Base-by-base conservation (phyloP, 2,329 filamentous ascomycete species). In the Cytospora schulzeri region DNA sequence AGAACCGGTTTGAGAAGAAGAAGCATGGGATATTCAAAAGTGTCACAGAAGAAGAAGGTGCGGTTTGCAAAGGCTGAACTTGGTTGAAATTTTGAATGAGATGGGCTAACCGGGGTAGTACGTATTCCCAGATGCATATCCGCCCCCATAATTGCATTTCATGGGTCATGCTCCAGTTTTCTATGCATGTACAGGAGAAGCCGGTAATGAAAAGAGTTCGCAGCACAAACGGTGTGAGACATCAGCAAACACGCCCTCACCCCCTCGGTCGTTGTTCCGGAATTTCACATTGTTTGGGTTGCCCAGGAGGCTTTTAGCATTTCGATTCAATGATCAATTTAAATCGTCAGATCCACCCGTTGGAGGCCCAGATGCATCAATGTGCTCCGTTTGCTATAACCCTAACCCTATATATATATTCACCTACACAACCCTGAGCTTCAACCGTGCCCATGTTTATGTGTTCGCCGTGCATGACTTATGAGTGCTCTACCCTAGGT, bases 41-140 rank as follows among this genome's bases (percentile, higher is more conserved):
- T 56, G 31, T 33, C 29, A 55, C 51, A 60, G 51, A 29, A 53
- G 35, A 51, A 57, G 33, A 19, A 57, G 53, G 14, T 52, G 19
- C 45, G 22, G 41, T 29, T 60, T 56, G 41, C 35, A 56, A 28
- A n/a, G 41, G 24, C 45, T 11, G 22, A 50, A n/a, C 48, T 55
- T 31, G 54, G 48, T 57, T 57, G 63, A 65, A 65, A 57, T 57
- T 65, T 65, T 53, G 63, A 26, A 8, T 33, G 45, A 41, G 31
- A 26, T 33, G 24, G 12, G 4, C 26, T 62, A 65, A 65, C 11
- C 63, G 63, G 53, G 58, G 58, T 65, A 33, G 17, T 29, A 62
- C 48, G 63, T 65, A 53, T 3, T 19, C 31, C 1, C 55, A 62
- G 26, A n/a, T 62, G 52, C 63, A 65, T 65, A 2, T 2, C 0